Conservation (phyloP, 2,329 filamentous ascomycete species). For the Aspergillus costaricaensis region DNA sequence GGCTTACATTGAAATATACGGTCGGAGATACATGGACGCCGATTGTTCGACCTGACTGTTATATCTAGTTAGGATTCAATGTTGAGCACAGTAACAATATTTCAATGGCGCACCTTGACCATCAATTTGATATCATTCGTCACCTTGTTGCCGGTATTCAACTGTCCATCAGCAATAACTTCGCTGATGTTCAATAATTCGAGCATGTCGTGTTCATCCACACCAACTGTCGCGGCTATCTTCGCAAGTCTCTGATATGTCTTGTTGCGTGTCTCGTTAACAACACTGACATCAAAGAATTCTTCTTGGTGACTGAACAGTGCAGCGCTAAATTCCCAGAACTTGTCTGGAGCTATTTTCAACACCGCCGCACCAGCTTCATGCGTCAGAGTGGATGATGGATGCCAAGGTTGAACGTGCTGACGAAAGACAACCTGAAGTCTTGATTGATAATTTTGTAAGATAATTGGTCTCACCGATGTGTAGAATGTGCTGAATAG, state of each 20-base stretch:
- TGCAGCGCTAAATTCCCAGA: slow-evolving; percentile 74
- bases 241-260: slow-evolving; percentile 79
- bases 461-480: slow-evolving; percentile 65
- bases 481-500: slow-evolving; percentile 76
- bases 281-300: slow-evolving; percentile 83
- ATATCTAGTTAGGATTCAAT: slow-evolving; percentile 20
- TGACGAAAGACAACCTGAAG: slow-evolving; percentile 83
- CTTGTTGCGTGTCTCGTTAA: slow-evolving; percentile 78
- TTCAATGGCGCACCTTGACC: slow-evolving; percentile 62
- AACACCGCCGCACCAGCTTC: slow-evolving; percentile 84
- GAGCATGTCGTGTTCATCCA: slow-evolving; percentile 71
- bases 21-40: slow-evolving; percentile 91
- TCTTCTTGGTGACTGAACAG: slow-evolving; percentile 70
- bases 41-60: slow-evolving; percentile 64
- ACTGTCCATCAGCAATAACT: slow-evolving; percentile 63
- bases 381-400: slow-evolving; percentile 69
- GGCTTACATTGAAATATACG: slow-evolving; percentile 72
- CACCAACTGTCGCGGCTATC: slow-evolving; percentile 67
- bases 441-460: slow-evolving; percentile 58
- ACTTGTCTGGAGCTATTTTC: slow-evolving; percentile 67
- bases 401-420: slow-evolving; percentile 94
- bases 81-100: slow-evolving; percentile 2
- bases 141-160: slow-evolving; percentile 79
- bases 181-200: slow-evolving; percentile 67
- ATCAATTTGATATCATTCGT: slow-evolving; percentile 83